Evolutionary conservation across 371 early-diverging fungal genomes (phyloP).

Genomic region (Mucor piriformis): DNA sequence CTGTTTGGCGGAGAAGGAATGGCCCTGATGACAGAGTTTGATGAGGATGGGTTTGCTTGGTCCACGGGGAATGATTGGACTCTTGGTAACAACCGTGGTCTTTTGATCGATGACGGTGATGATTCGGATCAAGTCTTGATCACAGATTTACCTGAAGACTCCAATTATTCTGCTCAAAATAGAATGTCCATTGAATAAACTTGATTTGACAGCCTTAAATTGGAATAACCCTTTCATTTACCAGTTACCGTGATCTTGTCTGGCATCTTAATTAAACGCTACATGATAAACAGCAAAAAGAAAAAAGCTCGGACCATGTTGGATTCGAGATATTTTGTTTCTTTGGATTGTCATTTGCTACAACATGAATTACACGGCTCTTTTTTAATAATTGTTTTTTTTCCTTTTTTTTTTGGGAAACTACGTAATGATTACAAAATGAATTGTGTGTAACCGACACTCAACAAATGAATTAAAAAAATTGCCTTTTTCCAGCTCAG

Average conservation of each 20-base stretch:
- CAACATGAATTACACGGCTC: background rate
- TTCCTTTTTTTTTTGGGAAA: background rate
- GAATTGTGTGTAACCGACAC: background rate
- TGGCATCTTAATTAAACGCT: no score
- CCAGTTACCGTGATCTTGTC: no score
- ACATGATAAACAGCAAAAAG: no score
- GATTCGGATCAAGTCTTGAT: conserved; percentile 47
- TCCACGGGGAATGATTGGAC: conserved; percentile 28
- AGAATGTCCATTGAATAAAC: conserved; percentile 15
- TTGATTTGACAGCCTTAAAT: background rate
- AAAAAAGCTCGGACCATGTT: no score
- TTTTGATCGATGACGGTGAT: conserved; percentile 44
- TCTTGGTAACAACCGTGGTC: conserved; percentile 20
- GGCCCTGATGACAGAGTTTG: conserved; percentile 49
- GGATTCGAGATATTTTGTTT: no score
- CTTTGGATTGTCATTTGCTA: no score
- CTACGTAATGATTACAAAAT: conserved; percentile 3
- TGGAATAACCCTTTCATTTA: no score
- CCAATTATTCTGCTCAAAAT: conserved; percentile 9
- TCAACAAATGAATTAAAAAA: background rate
- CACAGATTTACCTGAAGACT: conserved; percentile 37
- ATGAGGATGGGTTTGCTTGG: conserved; percentile 58
- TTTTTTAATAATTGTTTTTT: background rate
- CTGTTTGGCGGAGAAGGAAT: conserved; percentile 59
- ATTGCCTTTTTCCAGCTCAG: background rate